Conservation (phyloP, 2,329 filamentous ascomycete species). For the Aureobasidium sp. region DNA sequence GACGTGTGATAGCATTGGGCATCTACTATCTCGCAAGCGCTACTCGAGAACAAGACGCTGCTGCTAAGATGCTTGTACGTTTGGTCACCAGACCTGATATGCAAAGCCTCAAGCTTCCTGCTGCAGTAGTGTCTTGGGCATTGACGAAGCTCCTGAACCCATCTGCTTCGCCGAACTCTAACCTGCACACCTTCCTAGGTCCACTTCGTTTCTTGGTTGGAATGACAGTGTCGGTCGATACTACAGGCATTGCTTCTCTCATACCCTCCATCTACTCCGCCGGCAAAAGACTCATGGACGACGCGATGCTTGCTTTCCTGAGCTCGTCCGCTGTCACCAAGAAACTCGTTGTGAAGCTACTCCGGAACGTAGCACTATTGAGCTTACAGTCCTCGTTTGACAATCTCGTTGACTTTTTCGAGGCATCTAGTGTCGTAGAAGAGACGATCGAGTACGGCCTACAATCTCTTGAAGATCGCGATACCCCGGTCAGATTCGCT, state of each 20-base stretch:
- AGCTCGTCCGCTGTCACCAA: conserved; percentile 68
- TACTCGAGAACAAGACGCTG: conserved; percentile 83
- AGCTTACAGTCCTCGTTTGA: conserved; percentile 40
- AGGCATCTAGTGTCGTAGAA: conserved; percentile 49
- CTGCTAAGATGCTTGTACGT: conserved; percentile 72
- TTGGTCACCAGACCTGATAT: conserved; percentile 81
- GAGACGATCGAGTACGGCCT: conserved; percentile 75
- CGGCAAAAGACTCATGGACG: conserved; percentile 52
- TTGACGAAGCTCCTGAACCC: conserved; percentile 48
- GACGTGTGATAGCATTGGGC: conserved; percentile 62
- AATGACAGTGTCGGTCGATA: conserved; percentile 61
- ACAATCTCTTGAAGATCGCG: conserved; percentile 70
- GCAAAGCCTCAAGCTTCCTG: conserved; percentile 65
- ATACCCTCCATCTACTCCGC: conserved; percentile 58
- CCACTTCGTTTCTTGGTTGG: conserved; percentile 72
- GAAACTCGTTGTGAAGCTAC: conserved; percentile 77
- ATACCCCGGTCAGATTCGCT: conserved; percentile 82
- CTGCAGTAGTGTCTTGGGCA: conserved; percentile 62
- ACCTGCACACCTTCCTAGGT: conserved; percentile 70
- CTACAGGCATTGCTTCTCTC: conserved; percentile 62
- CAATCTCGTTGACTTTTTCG: conserved; percentile 22
- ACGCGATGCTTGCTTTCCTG: conserved; percentile 46
- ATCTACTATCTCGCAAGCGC: conserved; percentile 63
- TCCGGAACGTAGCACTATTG: conserved; percentile 64
- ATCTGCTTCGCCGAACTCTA: conserved; percentile 31